A percentile compares a stretch with the other conserved stretches of the same genome.
phyloP scores from a whole-genome alignment of 192 early-diverging fungal species.

The Jimgerdemannia lactiflua region DNA sequence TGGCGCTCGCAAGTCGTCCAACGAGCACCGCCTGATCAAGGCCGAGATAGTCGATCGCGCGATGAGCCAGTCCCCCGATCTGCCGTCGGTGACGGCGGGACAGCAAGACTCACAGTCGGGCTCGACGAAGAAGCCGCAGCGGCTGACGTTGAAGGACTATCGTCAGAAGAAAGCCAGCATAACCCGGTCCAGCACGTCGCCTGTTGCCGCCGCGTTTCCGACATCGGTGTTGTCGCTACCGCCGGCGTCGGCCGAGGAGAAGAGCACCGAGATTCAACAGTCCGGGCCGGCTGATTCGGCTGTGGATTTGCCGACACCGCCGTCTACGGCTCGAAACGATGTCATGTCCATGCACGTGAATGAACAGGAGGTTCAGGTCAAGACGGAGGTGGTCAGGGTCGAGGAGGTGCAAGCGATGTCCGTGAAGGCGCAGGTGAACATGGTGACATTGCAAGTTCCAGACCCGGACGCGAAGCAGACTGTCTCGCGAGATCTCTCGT shows the following conservation, averaged over 20 bases:
- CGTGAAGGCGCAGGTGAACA: no score
- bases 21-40: not conserved
- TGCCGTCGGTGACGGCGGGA: not conserved
- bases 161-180: not conserved
- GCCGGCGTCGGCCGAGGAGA: not conserved
- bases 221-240: not conserved
- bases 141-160: not conserved
- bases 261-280: not conserved
- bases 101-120: not conserved
- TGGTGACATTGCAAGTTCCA: no score
- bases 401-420: no score
- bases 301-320: not conserved
- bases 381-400: not conserved
- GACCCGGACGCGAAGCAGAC: not conserved
- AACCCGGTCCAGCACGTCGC: not conserved
- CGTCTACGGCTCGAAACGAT: not conserved
- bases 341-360: not conserved
- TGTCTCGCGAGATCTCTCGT: not conserved
- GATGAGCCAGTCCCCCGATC: not conserved
- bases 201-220: not conserved
- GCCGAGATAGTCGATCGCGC: not conserved
- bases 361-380: not conserved
- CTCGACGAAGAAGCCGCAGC: not conserved
- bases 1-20: no score
- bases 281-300: no score